A percentile compares a stretch with the other conserved stretches of the same genome.
Evolutionary conservation across 495 filamentous ascomycete genomes (phyloP).

Genomic region (Ascobolus immersus): DNA sequence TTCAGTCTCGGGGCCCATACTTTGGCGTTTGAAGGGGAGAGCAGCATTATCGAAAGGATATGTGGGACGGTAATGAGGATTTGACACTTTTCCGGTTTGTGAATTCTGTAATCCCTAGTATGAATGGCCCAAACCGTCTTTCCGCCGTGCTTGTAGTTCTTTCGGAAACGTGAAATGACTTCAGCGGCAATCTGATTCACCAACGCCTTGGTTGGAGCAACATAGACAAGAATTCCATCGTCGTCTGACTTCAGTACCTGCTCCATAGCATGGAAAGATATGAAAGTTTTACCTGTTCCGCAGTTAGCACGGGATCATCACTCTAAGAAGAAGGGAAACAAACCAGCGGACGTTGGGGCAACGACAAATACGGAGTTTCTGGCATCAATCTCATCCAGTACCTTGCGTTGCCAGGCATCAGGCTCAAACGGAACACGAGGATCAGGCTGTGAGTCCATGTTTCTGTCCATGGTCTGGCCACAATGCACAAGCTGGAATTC

Average conservation of each 20-base stretch:
- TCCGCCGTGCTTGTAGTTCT: conserved; percentile 27
- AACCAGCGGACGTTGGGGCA: conserved; percentile 48
- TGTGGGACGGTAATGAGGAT: conserved; percentile 53
- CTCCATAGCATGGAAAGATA: conserved; percentile 55
- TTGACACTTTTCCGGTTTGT: conserved; percentile 44
- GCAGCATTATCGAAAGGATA: conserved; percentile 54
- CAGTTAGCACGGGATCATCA: not conserved
- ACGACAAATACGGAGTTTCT: conserved; percentile 45
- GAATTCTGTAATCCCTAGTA: conserved; percentile 45
- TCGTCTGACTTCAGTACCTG: conserved; percentile 32
- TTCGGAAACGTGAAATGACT: conserved; percentile 40
- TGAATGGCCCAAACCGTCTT: conserved; percentile 58
- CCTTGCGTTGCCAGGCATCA: conserved; percentile 49
- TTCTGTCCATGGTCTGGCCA: conserved; percentile 49
- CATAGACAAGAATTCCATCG: conserved; percentile 46
- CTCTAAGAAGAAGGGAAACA: conserved; percentile 29
- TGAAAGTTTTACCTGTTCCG: conserved; percentile 26
- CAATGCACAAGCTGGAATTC: conserved; percentile 42
- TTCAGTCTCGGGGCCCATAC: conserved; percentile 39
- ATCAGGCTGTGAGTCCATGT: conserved; percentile 40
- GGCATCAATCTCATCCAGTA: conserved; percentile 45
- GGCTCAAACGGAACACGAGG: conserved; percentile 40
- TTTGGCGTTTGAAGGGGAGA: conserved; percentile 37
- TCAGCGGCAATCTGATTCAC: conserved; percentile 69
- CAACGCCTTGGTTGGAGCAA: conserved; percentile 58